Evolutionary conservation across 768 basidiomycete genomes (phyloP).

Genomic region (Paxillus ammoniavirescens): DNA sequence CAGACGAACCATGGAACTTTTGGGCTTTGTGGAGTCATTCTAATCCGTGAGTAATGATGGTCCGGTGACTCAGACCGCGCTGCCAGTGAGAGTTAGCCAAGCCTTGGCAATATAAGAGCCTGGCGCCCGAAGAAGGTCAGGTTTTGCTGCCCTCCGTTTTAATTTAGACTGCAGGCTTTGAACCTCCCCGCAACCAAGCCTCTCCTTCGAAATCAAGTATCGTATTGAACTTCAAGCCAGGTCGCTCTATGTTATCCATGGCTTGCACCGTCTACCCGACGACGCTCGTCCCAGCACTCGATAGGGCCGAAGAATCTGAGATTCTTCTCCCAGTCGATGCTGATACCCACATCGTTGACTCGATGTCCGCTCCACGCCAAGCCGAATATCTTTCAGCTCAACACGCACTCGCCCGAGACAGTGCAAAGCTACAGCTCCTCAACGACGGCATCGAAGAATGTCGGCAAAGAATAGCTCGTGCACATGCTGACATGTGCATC

Average conservation of each 20-base stretch:
- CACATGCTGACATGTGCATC: slow-evolving; percentile 12
- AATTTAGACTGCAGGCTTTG: not conserved
- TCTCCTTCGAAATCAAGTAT: not conserved
- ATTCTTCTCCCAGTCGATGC: not conserved
- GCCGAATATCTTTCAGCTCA: slow-evolving; percentile 19
- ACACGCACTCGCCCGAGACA: slow-evolving; percentile 17
- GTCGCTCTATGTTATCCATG: slow-evolving; percentile 3
- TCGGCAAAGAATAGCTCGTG: slow-evolving; percentile 10
- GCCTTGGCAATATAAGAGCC: not conserved
- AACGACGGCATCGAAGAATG: slow-evolving; percentile 19
- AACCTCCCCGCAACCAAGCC: not conserved
- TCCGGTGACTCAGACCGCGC: not conserved
- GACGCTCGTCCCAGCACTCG: not conserved
- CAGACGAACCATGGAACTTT: not conserved
- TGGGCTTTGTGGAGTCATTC: slow-evolving; percentile 4
- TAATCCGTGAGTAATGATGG: not conserved
- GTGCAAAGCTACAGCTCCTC: slow-evolving; percentile 13
- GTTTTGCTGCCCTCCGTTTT: slow-evolving; percentile 2
- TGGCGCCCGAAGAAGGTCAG: not conserved
- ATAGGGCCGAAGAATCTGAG: not conserved
- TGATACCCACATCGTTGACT: slow-evolving; percentile 18
- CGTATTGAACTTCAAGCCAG: not conserved
- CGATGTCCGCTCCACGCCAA: slow-evolving; percentile 18
- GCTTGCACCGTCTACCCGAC: not conserved
- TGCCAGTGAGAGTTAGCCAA: slow-evolving; percentile 14